phyloP scores from a whole-genome alignment of 257 asterid genomes.

The Knoxia roxburghii region DNA sequence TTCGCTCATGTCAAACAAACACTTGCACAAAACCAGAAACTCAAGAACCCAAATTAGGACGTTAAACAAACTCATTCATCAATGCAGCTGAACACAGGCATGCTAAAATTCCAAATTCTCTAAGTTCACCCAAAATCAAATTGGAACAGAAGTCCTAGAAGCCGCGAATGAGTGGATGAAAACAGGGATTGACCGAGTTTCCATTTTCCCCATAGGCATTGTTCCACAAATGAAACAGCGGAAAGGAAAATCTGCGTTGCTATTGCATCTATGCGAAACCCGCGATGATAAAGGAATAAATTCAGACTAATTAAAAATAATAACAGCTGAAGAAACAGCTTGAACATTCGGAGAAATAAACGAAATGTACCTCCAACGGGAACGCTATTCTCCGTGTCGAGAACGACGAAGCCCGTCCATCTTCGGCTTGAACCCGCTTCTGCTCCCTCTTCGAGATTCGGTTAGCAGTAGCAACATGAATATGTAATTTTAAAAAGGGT shows the following conservation, averaged over 20 bases:
- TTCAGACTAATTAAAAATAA: not conserved
- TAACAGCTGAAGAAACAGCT: not conserved
- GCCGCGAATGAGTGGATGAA: not conserved
- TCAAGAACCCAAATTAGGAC: not conserved
- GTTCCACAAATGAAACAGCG: not conserved
- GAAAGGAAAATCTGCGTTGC: not conserved
- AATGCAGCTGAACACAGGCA: not conserved
- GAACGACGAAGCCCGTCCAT: constrained; percentile 23
- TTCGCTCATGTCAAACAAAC: not conserved
- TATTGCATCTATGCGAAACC: not conserved
- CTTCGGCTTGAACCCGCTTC: constrained; percentile 8
- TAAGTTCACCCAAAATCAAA: not conserved
- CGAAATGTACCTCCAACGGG: constrained; percentile 30
- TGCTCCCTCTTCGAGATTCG: not conserved
- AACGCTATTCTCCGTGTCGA: constrained; percentile 26
- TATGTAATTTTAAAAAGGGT: constrained; percentile 3
- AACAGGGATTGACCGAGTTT: not conserved
- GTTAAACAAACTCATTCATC: not conserved
- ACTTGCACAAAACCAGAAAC: not conserved
- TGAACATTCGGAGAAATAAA: not conserved
- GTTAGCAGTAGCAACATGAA: no score
- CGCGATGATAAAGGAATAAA: not conserved
- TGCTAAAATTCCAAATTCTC: not conserved
- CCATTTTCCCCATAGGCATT: not conserved
- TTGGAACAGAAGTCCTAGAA: not conserved